Evolutionary conservation across 345 rosid species (phyloP).

Genomic region (Turritis glabra): DNA sequence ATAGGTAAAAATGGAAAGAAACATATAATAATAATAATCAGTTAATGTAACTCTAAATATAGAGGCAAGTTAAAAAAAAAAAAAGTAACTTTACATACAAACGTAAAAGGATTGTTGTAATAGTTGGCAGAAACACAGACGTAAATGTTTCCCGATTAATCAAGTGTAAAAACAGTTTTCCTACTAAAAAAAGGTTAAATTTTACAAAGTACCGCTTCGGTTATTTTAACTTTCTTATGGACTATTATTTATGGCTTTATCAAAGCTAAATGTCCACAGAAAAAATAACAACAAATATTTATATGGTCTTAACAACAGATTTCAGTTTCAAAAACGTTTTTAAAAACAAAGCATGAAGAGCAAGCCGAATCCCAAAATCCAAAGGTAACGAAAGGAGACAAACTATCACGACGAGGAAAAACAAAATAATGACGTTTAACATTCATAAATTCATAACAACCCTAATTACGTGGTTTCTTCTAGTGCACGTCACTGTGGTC

Average conservation of each 20-base stretch:
- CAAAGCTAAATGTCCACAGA: background rate
- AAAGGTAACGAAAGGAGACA: background rate
- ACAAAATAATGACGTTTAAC: slow-evolving; percentile 5
- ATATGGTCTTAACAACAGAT: slow-evolving; percentile 15
- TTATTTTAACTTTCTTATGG: background rate
- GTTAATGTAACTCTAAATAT: background rate
- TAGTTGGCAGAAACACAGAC: background rate
- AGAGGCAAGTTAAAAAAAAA: background rate
- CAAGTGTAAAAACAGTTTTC: background rate
- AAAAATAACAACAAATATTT: slow-evolving; percentile 2
- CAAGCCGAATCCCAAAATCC: background rate
- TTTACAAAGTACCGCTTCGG: background rate
- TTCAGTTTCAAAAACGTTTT: slow-evolving; percentile 21
- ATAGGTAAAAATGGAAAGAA: background rate
- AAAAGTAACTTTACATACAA: background rate
- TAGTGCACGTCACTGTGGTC: slow-evolving; percentile 3
- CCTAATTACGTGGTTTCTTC: slow-evolving; percentile 33
- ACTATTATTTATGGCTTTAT: background rate
- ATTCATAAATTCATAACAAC: slow-evolving; percentile 8
- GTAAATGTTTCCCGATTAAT: background rate
- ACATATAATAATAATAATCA: background rate
- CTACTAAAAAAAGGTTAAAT: background rate
- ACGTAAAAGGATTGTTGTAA: background rate
- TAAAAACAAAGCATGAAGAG: slow-evolving; percentile 10
- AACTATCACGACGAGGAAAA: too few relatives aligned